Evolutionary conservation across 2,329 filamentous ascomycete species (phyloP), one percentile per base, ranked within the genome.

Genomic region (Pseudogymnoascus sp.): DNA sequence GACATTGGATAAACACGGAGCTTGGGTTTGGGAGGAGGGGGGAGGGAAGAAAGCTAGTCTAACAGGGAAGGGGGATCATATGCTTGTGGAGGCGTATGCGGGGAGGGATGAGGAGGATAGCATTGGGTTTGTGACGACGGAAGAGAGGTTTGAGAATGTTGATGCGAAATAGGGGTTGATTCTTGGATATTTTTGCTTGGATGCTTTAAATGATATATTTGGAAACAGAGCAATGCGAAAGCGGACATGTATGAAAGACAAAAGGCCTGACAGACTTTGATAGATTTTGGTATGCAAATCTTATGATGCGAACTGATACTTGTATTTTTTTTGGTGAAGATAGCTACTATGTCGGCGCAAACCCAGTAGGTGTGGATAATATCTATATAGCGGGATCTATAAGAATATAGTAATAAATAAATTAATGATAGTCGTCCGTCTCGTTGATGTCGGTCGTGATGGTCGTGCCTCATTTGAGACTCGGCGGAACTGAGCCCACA

Each of bases 101-200:
- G 49, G 8, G 28, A 56, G 49, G n/a, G 49, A 56, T 56, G 49
- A 56, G n/a, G 46, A 34, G 14, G 49, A 56, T 21, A 56, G 49
- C 2, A 56, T 56, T 56, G 49, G 49, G 28, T 56, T 34, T 34
- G 28, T 34, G 25, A 34, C 28, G 28, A 34, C 49, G n/a, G 49
- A 56, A 28, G 49, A 56, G 49, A 56, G 49, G 28, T 34, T 56
- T 56, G 49, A 56, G 28, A 56, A 56, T 56, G n/a, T 56, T 12
- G 49, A 56, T 34, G n/a, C 14, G 49, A 56, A 56, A 56, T 56
- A 56, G 28, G 4, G 28, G 28, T 21, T 56, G 4, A 7, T 34
- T 16, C 5, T 56, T 34, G n/a, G n/a, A 34, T 56, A 6, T 34
- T 53, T 12, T 21, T 5, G n/a, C 5, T 34, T 18, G 28, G 5